These are phyloP conservation scores for Nicotiana sylvestris DNA, from an alignment of 257 asterid genomes.

Conservation along the genomic window DNA sequence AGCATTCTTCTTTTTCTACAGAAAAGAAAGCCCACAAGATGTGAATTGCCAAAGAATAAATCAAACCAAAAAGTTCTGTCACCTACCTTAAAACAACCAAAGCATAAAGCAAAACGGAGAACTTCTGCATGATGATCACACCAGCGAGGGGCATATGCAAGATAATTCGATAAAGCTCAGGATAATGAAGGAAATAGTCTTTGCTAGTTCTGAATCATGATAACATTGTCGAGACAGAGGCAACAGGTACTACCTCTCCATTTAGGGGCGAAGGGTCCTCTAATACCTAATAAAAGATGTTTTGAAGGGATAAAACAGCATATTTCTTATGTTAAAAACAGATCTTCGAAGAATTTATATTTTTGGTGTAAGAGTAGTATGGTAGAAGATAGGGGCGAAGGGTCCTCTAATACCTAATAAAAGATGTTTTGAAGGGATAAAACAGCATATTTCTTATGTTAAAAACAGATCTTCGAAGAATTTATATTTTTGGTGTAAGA, in stretches of 20 bases:
- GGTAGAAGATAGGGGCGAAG: not conserved
- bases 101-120: not conserved
- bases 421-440: too few relatives aligned
- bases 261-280: not conserved
- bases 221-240: not conserved
- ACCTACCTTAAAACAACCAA: not conserved
- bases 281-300: not conserved
- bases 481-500: too few relatives aligned
- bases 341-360: too few relatives aligned
- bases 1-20: not conserved
- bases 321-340: too few relatives aligned
- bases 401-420: not conserved
- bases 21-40: not conserved
- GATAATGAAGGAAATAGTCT: constrained; percentile 1
- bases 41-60: not conserved
- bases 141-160: not conserved
- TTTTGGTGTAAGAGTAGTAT: too few relatives aligned
- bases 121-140: not conserved
- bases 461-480: too few relatives aligned
- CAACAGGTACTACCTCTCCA: not conserved
- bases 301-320: too few relatives aligned
- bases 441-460: too few relatives aligned
- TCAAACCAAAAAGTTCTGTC: not conserved
- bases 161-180: not conserved
- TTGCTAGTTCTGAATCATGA: not conserved